These are phyloP conservation scores for Bruguiera sexangula DNA, from an alignment of 345 rosid genomes.

Conservation along the genomic window DNA sequence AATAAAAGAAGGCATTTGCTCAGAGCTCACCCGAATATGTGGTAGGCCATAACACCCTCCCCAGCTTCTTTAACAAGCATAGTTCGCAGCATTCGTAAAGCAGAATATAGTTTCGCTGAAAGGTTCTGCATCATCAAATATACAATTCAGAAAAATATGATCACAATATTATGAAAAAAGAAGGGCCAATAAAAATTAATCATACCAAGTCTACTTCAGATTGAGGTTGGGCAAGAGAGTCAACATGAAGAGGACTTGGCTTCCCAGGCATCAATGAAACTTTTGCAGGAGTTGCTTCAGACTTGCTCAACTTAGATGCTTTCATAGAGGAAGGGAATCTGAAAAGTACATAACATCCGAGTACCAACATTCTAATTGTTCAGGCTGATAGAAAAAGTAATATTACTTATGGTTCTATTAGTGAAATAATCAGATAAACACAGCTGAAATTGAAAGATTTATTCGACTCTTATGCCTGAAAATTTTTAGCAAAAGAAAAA, in stretches of 20 bases:
- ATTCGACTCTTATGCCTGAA: neutral
- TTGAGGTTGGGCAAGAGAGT: conserved; percentile 38
- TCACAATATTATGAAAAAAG: too few relatives aligned
- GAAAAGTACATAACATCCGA: conserved; percentile 21
- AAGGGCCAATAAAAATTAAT: conserved; percentile 6
- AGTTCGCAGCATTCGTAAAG: conserved; percentile 74
- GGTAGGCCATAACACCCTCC: conserved; percentile 85
- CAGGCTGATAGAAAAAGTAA: neutral
- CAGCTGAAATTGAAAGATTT: neutral
- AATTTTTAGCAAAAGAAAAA: neutral
- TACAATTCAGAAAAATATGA: neutral
- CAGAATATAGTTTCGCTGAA: conserved; percentile 62
- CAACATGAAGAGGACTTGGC: conserved; percentile 45
- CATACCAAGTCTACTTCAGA: conserved; percentile 66
- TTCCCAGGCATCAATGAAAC: conserved; percentile 46
- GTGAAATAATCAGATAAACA: neutral
- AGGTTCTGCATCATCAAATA: conserved; percentile 46
- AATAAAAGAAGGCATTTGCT: neutral
- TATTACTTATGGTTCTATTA: neutral
- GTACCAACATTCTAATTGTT: conserved; percentile 6
- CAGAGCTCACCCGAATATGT: conserved; percentile 74
- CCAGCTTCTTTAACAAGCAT: conserved; percentile 76
- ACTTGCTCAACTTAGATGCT: conserved; percentile 51
- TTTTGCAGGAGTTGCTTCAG: conserved; percentile 64
- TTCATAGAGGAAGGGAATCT: conserved; percentile 74